A percentile compares a stretch with the other conserved stretches of the same genome.
phyloP scores from a whole-genome alignment of 176 grass and related monocot genomes.

The Secale cereale region DNA sequence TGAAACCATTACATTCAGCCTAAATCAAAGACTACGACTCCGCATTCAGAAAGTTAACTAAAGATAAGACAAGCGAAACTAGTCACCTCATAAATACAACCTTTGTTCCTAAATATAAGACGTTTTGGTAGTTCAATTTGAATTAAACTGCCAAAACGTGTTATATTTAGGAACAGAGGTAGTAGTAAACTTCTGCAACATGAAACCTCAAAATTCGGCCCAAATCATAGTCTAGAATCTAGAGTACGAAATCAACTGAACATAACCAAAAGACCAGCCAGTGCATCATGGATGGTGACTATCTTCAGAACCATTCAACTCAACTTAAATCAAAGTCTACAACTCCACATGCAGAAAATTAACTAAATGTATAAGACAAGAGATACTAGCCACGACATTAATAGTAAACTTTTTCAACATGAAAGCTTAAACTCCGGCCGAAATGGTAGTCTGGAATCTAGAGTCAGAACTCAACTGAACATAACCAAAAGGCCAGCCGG shows the following conservation, averaged over 20 bases:
- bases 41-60: slow-evolving; percentile 14
- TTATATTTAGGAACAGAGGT: no score
- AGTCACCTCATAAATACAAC: not conserved
- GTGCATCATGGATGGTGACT: no score
- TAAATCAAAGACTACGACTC: not conserved
- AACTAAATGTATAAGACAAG: not conserved
- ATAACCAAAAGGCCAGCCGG: not conserved
- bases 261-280: not conserved
- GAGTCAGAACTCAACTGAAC: not conserved
- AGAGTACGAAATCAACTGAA: not conserved
- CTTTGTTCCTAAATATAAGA: no score
- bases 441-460: not conserved
- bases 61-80: not conserved
- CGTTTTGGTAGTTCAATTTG: no score
- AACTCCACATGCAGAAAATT: slow-evolving; percentile 10
- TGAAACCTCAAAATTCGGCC: not conserved
- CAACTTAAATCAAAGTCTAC: not conserved
- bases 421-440: not conserved
- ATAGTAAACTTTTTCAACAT: not conserved
- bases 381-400: not conserved
- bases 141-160: no score
- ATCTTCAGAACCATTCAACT: not conserved
- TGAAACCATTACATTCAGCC: not conserved
- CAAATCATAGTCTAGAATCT: not conserved
- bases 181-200: not conserved